Evolutionary conservation across 116 monocot species (phyloP), one percentile per base, ranked within the genome.

Genomic region (Cymodocea nodosa): DNA sequence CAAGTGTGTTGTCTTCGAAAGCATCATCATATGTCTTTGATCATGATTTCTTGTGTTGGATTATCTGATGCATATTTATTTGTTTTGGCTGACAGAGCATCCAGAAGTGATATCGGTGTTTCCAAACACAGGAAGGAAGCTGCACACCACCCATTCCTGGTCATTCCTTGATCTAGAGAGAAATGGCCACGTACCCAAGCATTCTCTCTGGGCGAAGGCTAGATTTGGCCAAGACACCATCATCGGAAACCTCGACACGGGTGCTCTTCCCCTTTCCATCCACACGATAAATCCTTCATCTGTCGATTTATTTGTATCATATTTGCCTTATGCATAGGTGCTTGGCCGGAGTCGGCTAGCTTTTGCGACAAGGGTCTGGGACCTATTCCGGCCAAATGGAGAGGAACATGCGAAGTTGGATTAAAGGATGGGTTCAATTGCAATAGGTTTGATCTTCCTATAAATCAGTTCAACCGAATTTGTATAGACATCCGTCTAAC

Each of bases 81-180:
- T 44, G 9, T 44, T 2, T 8, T 44, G 5, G 0, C 11, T 0
- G 8, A 15, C 64, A 87, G 87, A 78, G 66, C 44, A 70, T 35
- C 68, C 83, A 13, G 52, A 44, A 15, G 81, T 83, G 23, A 37
- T 83, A 40, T 80, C 83, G 2, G 79, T 87, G 24, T 87, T 87
- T 76, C 78, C 75, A 1, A 84, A 81, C 71, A 66, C 62, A 70
- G 81, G 77, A 1, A 68, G 56, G 24, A 65, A 74, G 24, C 64
- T 81, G 35, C 87, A 83, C 61, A 83, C 83, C n/a, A 89, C 89
- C 2, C 62, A 68, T 23, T 79, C 89, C 4, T 82, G 84, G 89
- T 72, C 84, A n/a, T 84, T 84, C 69, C 69, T 89, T 6, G 75
- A 77, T 14, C 66, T 89, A 15, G 82, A 89, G 60, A 82, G 51